These are phyloP conservation scores for Ustilago loliicola DNA, from an alignment of 1,284 basidiomycete species.

Conservation along the genomic window DNA sequence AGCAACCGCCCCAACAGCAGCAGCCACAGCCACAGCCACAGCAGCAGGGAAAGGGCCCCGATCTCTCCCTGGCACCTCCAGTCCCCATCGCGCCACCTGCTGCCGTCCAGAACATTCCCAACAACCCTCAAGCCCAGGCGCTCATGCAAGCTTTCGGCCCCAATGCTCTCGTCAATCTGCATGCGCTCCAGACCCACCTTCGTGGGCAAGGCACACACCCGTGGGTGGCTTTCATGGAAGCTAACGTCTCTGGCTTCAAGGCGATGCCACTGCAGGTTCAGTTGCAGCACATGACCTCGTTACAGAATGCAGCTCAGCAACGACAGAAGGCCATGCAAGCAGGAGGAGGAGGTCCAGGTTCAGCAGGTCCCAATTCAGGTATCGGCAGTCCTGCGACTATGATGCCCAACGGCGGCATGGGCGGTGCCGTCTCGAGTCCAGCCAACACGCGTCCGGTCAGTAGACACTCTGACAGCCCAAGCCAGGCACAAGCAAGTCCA, in stretches of 20 bases:
- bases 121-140: constrained; percentile 54
- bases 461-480: constrained; percentile 35
- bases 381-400: constrained; percentile 29
- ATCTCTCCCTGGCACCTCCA: constrained; percentile 41
- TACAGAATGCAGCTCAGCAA: constrained; percentile 47
- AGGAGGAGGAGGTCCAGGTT: constrained; percentile 9
- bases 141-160: constrained; percentile 59
- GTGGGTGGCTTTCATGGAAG: constrained; percentile 57
- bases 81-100: constrained; percentile 34
- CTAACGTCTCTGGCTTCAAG: constrained; percentile 46
- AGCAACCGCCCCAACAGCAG: constrained; percentile 2
- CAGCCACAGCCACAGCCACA: constrained; percentile 13
- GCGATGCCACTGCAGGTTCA: constrained; percentile 52
- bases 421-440: constrained; percentile 21
- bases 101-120: constrained; percentile 29
- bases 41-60: constrained; percentile 27
- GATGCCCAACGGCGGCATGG: constrained; percentile 31
- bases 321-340: constrained; percentile 33
- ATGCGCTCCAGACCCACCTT: constrained; percentile 54
- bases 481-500: constrained; percentile 34
- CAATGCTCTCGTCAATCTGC: constrained; percentile 56
- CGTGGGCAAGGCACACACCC: constrained; percentile 55
- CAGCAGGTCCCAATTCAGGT: neutral
- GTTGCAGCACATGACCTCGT: constrained; percentile 55
- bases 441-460: constrained; percentile 26